These are phyloP conservation scores for Xylaria sp. DNA, from an alignment of 2,329 filamentous ascomycete genomes.

Conservation along the genomic window DNA sequence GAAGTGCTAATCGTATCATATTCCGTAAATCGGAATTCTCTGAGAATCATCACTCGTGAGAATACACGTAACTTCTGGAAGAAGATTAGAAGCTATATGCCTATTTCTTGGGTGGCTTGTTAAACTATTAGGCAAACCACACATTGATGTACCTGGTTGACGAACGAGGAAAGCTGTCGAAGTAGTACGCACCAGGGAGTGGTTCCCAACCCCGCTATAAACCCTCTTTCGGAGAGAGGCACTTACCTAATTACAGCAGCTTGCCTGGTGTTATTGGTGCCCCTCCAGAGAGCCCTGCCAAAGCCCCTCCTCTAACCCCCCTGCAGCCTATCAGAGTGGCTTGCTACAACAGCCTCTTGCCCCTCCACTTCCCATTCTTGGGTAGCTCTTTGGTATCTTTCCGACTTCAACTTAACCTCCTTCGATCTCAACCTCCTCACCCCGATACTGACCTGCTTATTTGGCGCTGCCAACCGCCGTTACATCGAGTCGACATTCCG, in stretches of 20 bases:
- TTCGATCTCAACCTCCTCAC: neutral
- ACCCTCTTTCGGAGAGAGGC: too few relatives aligned
- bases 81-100: too few relatives aligned
- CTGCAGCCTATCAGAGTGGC: slow-evolving; percentile 16
- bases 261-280: neutral
- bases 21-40: neutral
- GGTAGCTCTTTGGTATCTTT: neutral
- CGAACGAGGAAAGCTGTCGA: too few relatives aligned
- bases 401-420: neutral
- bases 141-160: too few relatives aligned
- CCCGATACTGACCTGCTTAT: neutral
- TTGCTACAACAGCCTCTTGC: slow-evolving; percentile 20
- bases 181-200: too few relatives aligned
- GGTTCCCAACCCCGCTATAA: neutral
- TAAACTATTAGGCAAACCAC: too few relatives aligned
- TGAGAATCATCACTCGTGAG: neutral
- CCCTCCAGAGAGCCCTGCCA: too few relatives aligned
- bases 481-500: neutral
- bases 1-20: neutral
- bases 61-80: neutral
- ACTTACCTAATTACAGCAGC: too few relatives aligned
- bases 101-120: too few relatives aligned
- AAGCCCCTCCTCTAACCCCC: slow-evolving; percentile 1
- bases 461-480: neutral
- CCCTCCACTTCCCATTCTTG: slow-evolving; percentile 9